These are phyloP conservation scores for Oryza glaberrima DNA, from an alignment of 176 grass and related monocot species.

Conservation along the genomic window DNA sequence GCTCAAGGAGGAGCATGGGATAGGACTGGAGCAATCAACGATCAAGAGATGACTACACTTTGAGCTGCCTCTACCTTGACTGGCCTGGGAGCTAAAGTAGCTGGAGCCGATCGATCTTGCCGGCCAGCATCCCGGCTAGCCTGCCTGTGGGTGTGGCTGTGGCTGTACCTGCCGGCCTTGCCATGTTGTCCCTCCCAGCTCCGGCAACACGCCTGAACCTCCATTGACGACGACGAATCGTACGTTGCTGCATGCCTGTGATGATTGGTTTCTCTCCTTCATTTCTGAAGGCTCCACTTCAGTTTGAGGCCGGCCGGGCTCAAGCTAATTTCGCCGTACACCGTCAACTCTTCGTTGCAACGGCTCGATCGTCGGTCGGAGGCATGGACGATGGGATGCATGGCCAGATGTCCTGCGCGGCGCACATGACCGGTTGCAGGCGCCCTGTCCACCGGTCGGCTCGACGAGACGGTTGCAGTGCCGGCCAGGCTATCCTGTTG, in stretches of 20 bases:
- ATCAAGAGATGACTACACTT: not conserved
- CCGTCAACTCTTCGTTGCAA: not conserved
- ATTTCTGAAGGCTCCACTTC: not conserved
- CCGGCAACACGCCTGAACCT: not conserved
- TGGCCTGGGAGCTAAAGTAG: not conserved
- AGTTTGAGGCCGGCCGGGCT: not conserved
- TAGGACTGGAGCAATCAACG: slow-evolving; percentile 26
- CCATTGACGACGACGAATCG: not conserved
- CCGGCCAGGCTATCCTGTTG: slow-evolving; percentile 28
- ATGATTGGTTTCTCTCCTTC: not conserved
- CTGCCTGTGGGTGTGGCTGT: not conserved
- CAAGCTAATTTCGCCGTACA: not conserved
- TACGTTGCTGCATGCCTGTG: not conserved
- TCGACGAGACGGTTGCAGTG: slow-evolving; percentile 45
- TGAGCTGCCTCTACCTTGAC: slow-evolving; percentile 27
- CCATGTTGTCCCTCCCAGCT: not conserved
- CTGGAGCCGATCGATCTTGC: not conserved
- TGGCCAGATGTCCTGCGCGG: slow-evolving; percentile 17
- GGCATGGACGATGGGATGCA: slow-evolving; percentile 11
- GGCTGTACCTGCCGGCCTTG: not conserved
- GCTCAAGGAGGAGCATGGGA: not conserved
- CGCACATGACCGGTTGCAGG: slow-evolving; percentile 52
- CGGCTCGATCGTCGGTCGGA: slow-evolving; percentile 3
- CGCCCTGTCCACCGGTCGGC: slow-evolving; percentile 26
- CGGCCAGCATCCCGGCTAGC: not conserved